These are phyloP conservation scores for Penicillium sp. DNA, from an alignment of 2,329 filamentous ascomycete species.

Conservation along the genomic window DNA sequence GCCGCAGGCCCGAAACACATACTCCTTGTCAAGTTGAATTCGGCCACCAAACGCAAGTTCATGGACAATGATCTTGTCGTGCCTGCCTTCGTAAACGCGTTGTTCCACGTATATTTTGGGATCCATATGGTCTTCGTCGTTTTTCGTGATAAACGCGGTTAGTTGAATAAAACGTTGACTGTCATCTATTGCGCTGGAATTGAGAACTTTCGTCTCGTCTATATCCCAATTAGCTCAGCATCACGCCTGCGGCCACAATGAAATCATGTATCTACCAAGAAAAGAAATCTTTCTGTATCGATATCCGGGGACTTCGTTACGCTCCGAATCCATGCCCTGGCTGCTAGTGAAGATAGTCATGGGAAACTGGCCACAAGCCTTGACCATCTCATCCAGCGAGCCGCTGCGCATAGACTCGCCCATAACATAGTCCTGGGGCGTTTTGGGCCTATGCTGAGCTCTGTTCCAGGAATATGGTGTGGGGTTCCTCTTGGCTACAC, in stretches of 20 bases:
- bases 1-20: slow-evolving; percentile 20
- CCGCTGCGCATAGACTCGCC: slow-evolving; percentile 15
- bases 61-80: slow-evolving; percentile 16
- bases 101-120: slow-evolving; percentile 24
- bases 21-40: slow-evolving; percentile 17
- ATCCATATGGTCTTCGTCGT: slow-evolving; percentile 8
- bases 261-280: slow-evolving; percentile 10
- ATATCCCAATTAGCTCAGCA: slow-evolving; percentile 1
- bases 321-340: slow-evolving; percentile 12
- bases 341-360: slow-evolving; percentile 23
- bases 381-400: slow-evolving; percentile 19
- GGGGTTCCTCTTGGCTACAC: slow-evolving; percentile 5
- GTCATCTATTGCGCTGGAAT: slow-evolving; percentile 4
- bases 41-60: slow-evolving; percentile 17
- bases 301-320: slow-evolving; percentile 19
- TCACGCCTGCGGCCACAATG: not conserved
- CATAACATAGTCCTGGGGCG: not conserved
- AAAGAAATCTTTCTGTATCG: slow-evolving; percentile 22
- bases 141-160: slow-evolving; percentile 13
- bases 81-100: slow-evolving; percentile 9
- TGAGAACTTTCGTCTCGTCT: slow-evolving; percentile 11
- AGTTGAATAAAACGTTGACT: slow-evolving; percentile 2
- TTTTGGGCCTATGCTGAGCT: slow-evolving; percentile 2
- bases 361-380: slow-evolving; percentile 1
- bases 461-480: slow-evolving; percentile 7